These are phyloP conservation scores for Aspergillus leporis DNA, from an alignment of 495 filamentous ascomycete genomes.

Conservation along the genomic window DNA sequence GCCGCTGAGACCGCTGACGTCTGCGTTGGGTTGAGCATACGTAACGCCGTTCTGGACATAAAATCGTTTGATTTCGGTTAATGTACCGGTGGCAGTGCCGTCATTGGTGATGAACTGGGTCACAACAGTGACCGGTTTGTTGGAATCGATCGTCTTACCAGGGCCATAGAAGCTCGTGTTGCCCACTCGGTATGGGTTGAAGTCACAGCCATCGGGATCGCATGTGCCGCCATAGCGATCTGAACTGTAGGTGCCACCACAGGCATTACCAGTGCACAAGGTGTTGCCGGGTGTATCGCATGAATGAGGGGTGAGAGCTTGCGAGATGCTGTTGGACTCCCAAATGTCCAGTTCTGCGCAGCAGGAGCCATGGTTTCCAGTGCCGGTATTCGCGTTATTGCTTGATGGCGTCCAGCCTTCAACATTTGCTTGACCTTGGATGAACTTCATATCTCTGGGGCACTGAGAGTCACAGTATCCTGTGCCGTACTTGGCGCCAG, in stretches of 20 bases:
- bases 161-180: constrained; percentile 62
- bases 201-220: constrained; percentile 78
- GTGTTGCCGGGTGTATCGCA: constrained; percentile 57
- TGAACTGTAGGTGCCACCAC: constrained; percentile 50
- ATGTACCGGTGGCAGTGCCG: constrained; percentile 52
- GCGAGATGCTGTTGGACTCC: constrained; percentile 66
- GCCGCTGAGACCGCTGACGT: constrained; percentile 51
- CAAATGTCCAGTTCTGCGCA: constrained; percentile 75
- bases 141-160: constrained; percentile 63
- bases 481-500: constrained; percentile 71
- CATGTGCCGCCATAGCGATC: constrained; percentile 57
- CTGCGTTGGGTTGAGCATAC: constrained; percentile 57
- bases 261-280: constrained; percentile 57
- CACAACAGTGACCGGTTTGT: constrained; percentile 62
- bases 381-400: constrained; percentile 60
- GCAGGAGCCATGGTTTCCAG: constrained; percentile 63
- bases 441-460: constrained; percentile 64
- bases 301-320: constrained; percentile 61
- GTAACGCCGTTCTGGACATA: constrained; percentile 70
- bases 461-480: constrained; percentile 80
- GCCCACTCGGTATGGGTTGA: constrained; percentile 73
- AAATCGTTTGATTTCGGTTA: constrained; percentile 67
- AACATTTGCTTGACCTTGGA: constrained; percentile 64
- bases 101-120: constrained; percentile 68
- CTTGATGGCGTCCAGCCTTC: constrained; percentile 60